phyloP scores from a whole-genome alignment of 345 rosid species.

The Pistacia atlantica region DNA sequence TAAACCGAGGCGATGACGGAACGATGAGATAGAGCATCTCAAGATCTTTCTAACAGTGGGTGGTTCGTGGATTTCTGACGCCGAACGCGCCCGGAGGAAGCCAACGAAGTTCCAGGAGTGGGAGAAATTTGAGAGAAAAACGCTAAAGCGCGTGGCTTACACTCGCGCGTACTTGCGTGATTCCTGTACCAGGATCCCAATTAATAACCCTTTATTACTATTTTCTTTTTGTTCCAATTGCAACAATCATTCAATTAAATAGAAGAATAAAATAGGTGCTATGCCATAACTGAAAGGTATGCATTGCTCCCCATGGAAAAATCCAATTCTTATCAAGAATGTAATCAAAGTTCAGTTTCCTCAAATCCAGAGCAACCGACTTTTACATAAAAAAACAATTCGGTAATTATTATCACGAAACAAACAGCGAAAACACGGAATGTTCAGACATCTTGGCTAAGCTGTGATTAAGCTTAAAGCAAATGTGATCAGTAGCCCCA shows the following conservation, averaged over 20 bases:
- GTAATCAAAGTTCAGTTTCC: slow-evolving; percentile 7
- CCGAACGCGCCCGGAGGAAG: no score
- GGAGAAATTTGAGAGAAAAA: no score
- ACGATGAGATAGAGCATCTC: no score
- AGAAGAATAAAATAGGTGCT: no score
- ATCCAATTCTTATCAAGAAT: background rate
- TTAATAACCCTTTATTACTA: no score
- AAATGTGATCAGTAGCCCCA: slow-evolving; percentile 74
- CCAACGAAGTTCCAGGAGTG: no score
- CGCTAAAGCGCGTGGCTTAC: no score
- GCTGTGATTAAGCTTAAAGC: background rate
- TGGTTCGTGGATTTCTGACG: no score
- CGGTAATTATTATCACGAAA: slow-evolving; percentile 7
- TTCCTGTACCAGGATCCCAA: no score
- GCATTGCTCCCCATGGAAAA: slow-evolving; percentile 6
- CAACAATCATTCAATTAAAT: background rate
- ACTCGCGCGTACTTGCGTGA: no score
- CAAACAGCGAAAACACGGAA: slow-evolving; percentile 14
- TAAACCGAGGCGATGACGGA: no score
- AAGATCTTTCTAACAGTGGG: no score
- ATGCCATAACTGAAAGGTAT: background rate
- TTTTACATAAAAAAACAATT: background rate
- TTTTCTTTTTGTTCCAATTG: background rate
- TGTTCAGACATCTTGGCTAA: background rate
- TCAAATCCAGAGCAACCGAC: slow-evolving; percentile 4